These are phyloP conservation scores for Talaromyces albobiverticillius DNA, from an alignment of 2,329 filamentous ascomycete genomes.

Conservation along the genomic window DNA sequence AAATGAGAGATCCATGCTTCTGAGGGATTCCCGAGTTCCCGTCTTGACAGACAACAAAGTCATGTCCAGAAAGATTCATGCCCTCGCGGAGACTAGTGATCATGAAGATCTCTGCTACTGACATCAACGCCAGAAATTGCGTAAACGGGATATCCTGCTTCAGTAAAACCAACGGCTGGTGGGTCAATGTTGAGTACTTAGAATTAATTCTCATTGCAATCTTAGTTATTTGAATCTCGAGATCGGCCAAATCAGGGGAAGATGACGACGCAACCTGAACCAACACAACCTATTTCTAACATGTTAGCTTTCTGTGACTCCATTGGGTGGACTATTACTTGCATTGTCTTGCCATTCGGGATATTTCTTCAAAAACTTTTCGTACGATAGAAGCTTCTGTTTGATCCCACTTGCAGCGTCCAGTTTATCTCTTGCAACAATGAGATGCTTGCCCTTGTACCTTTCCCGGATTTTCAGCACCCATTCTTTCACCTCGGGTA, in stretches of 20 bases:
- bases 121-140: conserved; percentile 86
- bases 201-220: conserved; percentile 93
- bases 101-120: conserved; percentile 83
- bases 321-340: conserved; percentile 15
- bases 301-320: conserved; percentile 1
- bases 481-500: conserved; percentile 72
- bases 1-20: conserved; percentile 80
- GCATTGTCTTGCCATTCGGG: conserved; percentile 78
- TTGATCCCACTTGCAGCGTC: conserved; percentile 87
- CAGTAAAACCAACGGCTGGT: conserved; percentile 86
- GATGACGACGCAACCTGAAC: conserved; percentile 85
- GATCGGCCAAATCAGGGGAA: conserved; percentile 76
- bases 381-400: conserved; percentile 86
- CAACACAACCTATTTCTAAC: conserved; percentile 63
- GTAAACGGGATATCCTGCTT: conserved; percentile 90
- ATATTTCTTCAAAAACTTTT: conserved; percentile 87
- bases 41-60: conserved; percentile 90
- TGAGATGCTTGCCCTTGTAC: conserved; percentile 82
- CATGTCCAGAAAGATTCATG: conserved; percentile 93
- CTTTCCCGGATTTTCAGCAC: conserved; percentile 72
- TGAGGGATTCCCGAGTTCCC: conserved; percentile 63
- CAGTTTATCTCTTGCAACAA: conserved; percentile 89
- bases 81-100: conserved; percentile 92
- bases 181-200: conserved; percentile 79
- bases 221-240: conserved; percentile 82